Percentiles rank a stretch among this genome's conserved stretches.
These are phyloP conservation scores for Exidia glandulosa DNA, from an alignment of 768 basidiomycete species.

Conservation along the genomic window DNA sequence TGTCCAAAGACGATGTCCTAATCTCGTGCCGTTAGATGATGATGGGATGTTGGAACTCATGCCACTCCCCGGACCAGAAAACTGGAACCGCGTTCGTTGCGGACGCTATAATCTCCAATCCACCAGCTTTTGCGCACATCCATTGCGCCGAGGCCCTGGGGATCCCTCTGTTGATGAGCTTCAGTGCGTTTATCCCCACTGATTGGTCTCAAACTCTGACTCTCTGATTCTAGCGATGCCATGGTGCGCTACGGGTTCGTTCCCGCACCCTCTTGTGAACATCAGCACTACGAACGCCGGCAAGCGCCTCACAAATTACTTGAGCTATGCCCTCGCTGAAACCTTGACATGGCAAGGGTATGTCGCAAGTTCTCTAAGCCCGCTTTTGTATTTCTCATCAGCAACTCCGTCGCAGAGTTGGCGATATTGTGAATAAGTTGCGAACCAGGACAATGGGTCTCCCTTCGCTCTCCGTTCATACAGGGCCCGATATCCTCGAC, in stretches of 20 bases:
- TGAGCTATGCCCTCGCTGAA: constrained; percentile 49
- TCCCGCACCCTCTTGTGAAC: constrained; percentile 55
- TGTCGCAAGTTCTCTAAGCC: constrained; percentile 3
- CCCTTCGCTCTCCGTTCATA: constrained; percentile 33
- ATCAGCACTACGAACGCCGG: constrained; percentile 45
- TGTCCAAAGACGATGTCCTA: background rate
- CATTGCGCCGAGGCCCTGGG: constrained; percentile 57
- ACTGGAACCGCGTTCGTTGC: constrained; percentile 39
- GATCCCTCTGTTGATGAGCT: constrained; percentile 43
- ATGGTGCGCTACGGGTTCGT: constrained; percentile 43
- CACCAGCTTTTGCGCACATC: constrained; percentile 54
- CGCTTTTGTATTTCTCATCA: background rate
- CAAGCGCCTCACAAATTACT: constrained; percentile 41
- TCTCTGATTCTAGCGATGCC: constrained; percentile 42
- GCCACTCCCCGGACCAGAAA: constrained; percentile 34
- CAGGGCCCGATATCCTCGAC: constrained; percentile 42
- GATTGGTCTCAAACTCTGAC: constrained; percentile 7
- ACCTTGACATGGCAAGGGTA: constrained; percentile 52
- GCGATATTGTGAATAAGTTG: constrained; percentile 49
- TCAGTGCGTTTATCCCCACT: constrained; percentile 31
- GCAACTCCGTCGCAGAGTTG: constrained; percentile 28
- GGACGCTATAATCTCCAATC: constrained; percentile 58
- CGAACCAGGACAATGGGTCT: constrained; percentile 39
- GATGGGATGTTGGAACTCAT: constrained; percentile 46
- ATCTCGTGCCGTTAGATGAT: too few relatives aligned